A percentile compares a stretch with the other conserved stretches of the same genome.
phyloP scores from a whole-genome alignment of 2,329 filamentous ascomycete species.

The Fusarium dlaminii region DNA sequence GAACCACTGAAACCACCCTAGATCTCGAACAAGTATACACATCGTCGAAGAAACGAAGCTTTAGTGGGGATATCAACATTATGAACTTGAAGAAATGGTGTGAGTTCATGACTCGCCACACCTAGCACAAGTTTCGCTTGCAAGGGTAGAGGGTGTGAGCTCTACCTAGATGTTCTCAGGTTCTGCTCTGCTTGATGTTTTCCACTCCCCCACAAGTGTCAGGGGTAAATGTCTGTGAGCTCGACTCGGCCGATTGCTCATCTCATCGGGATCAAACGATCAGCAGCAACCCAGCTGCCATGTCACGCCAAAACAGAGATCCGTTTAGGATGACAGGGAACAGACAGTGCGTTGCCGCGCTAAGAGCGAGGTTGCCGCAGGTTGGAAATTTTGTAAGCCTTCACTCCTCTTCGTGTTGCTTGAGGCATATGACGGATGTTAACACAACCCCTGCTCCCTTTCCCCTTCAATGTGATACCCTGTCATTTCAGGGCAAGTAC shows the following conservation, averaged over 20 bases:
- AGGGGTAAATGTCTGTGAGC: slow-evolving; percentile 6
- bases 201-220: slow-evolving; percentile 15
- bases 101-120: slow-evolving; percentile 28
- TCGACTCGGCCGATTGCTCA: slow-evolving; percentile 34
- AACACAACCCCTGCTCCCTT: not conserved
- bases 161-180: not conserved
- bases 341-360: not conserved
- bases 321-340: not conserved
- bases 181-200: not conserved
- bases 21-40: slow-evolving; percentile 1
- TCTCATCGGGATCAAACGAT: slow-evolving; percentile 4
- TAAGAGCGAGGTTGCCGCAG: slow-evolving; percentile 10
- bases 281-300: not conserved
- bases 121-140: slow-evolving; percentile 1
- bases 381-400: not conserved
- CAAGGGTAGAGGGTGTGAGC: slow-evolving; percentile 20
- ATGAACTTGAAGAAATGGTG: not conserved
- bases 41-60: slow-evolving; percentile 14
- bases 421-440: not conserved
- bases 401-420: not conserved
- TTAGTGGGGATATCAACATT: slow-evolving; percentile 1
- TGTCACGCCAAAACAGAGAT: slow-evolving; percentile 2
- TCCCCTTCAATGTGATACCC: not conserved
- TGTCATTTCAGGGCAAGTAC: not conserved
- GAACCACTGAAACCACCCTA: slow-evolving; percentile 5